Evolutionary conservation across 2,329 filamentous ascomycete genomes (phyloP).

Genomic region (Clarireedia homoeocarpa): DNA sequence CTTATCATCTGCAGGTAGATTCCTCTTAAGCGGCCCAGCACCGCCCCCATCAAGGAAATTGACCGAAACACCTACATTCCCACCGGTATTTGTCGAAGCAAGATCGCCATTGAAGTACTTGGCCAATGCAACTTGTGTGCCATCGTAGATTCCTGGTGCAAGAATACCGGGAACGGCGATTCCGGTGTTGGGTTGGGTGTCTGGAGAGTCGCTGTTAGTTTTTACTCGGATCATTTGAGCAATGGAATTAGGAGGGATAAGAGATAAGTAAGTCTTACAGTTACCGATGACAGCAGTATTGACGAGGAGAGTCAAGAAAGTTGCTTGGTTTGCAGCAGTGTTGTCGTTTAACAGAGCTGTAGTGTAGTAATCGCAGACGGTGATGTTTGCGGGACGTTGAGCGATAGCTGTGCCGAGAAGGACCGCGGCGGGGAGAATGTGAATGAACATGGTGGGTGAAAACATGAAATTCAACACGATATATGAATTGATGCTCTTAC

Average conservation of each 20-base stretch:
- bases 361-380: constrained; percentile 58
- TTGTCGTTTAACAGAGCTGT: constrained; percentile 50
- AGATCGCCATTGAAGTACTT: constrained; percentile 52
- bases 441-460: constrained; percentile 18
- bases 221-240: not conserved
- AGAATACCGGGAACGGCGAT: constrained; percentile 51
- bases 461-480: not conserved
- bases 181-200: constrained; percentile 45
- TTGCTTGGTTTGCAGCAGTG: constrained; percentile 49
- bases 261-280: constrained; percentile 31
- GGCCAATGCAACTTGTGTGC: constrained; percentile 45
- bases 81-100: constrained; percentile 44
- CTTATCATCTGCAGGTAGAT: constrained; percentile 43
- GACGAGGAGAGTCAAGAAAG: constrained; percentile 48
- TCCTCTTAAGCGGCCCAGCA: constrained; percentile 45
- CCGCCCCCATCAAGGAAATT: constrained; percentile 57
- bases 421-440: constrained; percentile 15
- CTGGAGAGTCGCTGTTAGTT: constrained; percentile 24
- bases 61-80: constrained; percentile 37
- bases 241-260: not conserved
- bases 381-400: constrained; percentile 40
- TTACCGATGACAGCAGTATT: constrained; percentile 60
- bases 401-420: constrained; percentile 14
- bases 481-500: not conserved
- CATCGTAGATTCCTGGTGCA: constrained; percentile 40